Evolutionary conservation across 345 rosid species (phyloP).

Genomic region (Hevea brasiliensis): DNA sequence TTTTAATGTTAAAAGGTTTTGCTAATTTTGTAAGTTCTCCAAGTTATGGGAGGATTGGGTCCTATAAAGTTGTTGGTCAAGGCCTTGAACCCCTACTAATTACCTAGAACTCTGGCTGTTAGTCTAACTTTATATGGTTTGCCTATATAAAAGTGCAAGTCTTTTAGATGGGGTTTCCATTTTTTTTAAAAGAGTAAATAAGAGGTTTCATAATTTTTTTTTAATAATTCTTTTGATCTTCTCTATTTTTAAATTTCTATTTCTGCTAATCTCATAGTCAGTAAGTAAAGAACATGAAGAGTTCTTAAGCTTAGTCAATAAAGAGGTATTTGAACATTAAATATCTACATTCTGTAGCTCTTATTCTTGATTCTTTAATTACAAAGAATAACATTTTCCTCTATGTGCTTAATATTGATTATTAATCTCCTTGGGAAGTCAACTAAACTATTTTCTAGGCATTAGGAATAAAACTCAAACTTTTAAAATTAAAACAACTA

Average conservation of each 20-base stretch:
- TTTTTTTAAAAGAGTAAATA: background rate
- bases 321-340: slow-evolving; percentile 60
- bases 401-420: background rate
- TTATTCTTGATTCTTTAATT: background rate
- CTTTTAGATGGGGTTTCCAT: too few relatives aligned
- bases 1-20: slow-evolving; percentile 8
- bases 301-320: slow-evolving; percentile 74
- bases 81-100: background rate
- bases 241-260: slow-evolving; percentile 12
- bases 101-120: background rate
- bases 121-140: background rate
- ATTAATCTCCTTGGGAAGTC: slow-evolving; percentile 6
- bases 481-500: too few relatives aligned
- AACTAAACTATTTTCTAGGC: background rate
- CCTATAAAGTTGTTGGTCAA: background rate
- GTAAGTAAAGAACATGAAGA: slow-evolving; percentile 89
- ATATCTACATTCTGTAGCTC: background rate
- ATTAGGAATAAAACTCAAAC: background rate
- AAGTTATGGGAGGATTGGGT: background rate
- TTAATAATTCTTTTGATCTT: background rate
- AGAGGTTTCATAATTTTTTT: background rate
- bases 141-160: background rate
- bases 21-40: background rate
- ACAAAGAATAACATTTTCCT: background rate
- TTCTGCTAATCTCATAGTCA: slow-evolving; percentile 52